Percentiles rank a stretch among this genome's conserved stretches.
These are phyloP conservation scores for Nicotiana tabacum DNA, from an alignment of 257 asterid species.

Conservation along the genomic window DNA sequence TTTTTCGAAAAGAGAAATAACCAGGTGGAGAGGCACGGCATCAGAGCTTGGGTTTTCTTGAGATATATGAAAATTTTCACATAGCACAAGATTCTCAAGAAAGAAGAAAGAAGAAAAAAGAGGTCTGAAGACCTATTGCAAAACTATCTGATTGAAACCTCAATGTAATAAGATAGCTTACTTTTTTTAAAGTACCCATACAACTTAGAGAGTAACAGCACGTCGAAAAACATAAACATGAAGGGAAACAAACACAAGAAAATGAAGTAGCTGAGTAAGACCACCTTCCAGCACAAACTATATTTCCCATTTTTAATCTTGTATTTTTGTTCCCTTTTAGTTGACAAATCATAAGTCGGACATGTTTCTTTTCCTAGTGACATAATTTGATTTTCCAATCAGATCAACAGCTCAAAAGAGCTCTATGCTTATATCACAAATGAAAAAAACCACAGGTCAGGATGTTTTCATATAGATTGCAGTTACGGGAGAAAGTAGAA, in stretches of 20 bases:
- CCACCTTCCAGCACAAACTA: not conserved
- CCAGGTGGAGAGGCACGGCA: too few relatives aligned
- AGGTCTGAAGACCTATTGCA: not conserved
- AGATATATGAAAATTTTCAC: not conserved
- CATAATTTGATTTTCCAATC: not conserved
- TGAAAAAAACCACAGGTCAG: not conserved
- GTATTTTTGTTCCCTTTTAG: not conserved
- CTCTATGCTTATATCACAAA: not conserved
- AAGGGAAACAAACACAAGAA: not conserved
- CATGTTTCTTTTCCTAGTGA: not conserved
- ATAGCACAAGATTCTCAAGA: not conserved
- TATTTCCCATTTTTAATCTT: not conserved
- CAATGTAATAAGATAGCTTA: not conserved
- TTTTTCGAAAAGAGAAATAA: too few relatives aligned
- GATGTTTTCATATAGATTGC: not conserved
- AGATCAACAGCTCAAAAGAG: not conserved
- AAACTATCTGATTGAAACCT: not conserved
- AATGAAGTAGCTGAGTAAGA: not conserved
- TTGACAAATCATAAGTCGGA: not conserved
- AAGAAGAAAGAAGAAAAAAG: not conserved
- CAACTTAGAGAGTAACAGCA: not conserved
- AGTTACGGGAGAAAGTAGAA: not conserved
- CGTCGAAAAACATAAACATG: not conserved
- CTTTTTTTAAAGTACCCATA: not conserved
- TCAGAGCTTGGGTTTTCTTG: too few relatives aligned